These are phyloP conservation scores for Nelumbo lutea DNA, from an alignment of 164 flowering plant species.

Conservation along the genomic window DNA sequence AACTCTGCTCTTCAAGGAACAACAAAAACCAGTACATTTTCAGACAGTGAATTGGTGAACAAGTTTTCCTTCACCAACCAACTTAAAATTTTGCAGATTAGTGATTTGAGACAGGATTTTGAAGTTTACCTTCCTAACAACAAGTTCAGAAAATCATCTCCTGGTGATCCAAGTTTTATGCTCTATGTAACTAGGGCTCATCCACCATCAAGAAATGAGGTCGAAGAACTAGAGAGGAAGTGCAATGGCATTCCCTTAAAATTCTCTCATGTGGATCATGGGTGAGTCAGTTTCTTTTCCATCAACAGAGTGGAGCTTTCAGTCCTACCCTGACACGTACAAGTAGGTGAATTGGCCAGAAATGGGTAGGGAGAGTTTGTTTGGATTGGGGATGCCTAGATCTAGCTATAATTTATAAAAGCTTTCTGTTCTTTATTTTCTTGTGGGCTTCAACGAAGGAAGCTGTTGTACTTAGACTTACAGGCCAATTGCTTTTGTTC, in stretches of 20 bases:
- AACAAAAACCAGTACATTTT: slow-evolving; percentile 3
- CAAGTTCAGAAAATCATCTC: slow-evolving; percentile 71
- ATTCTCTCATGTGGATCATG: slow-evolving; percentile 5
- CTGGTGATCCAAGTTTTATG: slow-evolving; percentile 65
- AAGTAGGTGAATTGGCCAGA: neutral
- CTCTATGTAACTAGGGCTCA: slow-evolving; percentile 48
- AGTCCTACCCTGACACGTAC: slow-evolving; percentile 38
- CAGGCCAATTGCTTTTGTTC: too few species aligned
- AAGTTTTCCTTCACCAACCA: too few species aligned
- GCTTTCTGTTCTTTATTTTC: too few species aligned
- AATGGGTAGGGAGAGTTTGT: too few species aligned
- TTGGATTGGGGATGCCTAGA: too few species aligned
- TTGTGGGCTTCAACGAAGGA: too few species aligned
- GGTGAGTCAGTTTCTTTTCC: slow-evolving; percentile 67
- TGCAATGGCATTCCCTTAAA: too few species aligned
- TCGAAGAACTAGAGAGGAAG: slow-evolving; percentile 37
- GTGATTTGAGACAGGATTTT: slow-evolving; percentile 5
- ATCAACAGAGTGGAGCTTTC: slow-evolving; percentile 54
- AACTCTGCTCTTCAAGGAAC: too few species aligned
- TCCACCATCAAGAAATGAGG: slow-evolving; percentile 17
- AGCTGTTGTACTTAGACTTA: too few species aligned
- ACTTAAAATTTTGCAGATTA: slow-evolving; percentile 26
- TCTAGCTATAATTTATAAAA: too few species aligned
- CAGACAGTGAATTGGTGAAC: slow-evolving; percentile 7
- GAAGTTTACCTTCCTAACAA: slow-evolving; percentile 82